phyloP scores from a whole-genome alignment of 1,284 basidiomycete species.

The Leccinum fallax region DNA sequence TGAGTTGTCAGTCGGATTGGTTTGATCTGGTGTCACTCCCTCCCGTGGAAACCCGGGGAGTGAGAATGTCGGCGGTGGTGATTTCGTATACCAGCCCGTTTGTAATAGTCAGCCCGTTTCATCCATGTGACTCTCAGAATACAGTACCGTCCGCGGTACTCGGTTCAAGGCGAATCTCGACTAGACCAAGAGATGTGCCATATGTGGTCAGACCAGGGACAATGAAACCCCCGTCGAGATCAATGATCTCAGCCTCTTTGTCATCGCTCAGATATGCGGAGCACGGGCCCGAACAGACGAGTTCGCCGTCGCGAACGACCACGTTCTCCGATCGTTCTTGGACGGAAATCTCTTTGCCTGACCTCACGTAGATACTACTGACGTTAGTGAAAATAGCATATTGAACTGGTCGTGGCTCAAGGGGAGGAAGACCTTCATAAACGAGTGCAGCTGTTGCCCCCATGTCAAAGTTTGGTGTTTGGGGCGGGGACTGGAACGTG shows the following conservation, averaged over 20 bases:
- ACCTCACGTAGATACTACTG: constrained; percentile 14
- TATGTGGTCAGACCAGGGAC: constrained; percentile 63
- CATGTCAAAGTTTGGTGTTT: constrained; percentile 60
- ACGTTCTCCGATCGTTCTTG: constrained; percentile 38
- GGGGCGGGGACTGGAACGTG: constrained; percentile 37
- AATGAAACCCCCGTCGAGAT: constrained; percentile 51
- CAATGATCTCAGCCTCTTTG: constrained; percentile 31
- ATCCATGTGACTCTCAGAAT: constrained; percentile 19
- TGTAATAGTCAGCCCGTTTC: too few species aligned
- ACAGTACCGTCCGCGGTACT: constrained; percentile 67
- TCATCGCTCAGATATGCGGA: constrained; percentile 26
- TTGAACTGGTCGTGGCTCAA: constrained; percentile 40
- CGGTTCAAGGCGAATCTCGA: constrained; percentile 64
- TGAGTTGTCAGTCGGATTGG: too few species aligned
- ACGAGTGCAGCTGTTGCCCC: constrained; percentile 54
- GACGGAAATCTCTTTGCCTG: constrained; percentile 10
- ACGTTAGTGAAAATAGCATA: constrained; percentile 25
- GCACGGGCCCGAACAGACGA: constrained; percentile 41
- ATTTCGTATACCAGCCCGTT: too few species aligned
- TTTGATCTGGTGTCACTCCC: too few species aligned
- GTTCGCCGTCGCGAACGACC: constrained; percentile 46
- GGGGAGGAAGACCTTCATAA: constrained; percentile 68
- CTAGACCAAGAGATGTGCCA: constrained; percentile 63
- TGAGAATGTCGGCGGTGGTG: too few species aligned
- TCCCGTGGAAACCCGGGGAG: too few species aligned